Evolutionary conservation across 345 rosid genomes (phyloP).

Genomic region (Heritiera fomes): DNA sequence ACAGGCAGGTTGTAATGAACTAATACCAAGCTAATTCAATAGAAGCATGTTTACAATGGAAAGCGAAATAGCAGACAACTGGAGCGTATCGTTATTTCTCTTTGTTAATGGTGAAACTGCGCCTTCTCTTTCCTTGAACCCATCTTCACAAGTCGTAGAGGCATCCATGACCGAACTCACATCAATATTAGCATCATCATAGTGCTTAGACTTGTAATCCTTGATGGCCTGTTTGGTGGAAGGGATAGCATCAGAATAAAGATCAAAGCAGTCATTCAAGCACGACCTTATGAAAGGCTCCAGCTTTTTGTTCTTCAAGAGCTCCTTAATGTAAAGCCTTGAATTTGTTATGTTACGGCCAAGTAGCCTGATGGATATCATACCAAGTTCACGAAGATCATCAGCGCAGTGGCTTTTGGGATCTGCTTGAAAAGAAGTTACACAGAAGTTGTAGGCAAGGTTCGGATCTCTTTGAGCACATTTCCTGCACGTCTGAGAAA

Average conservation of each 20-base stretch:
- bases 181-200: slow-evolving; percentile 43
- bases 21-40: background rate
- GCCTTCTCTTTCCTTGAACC: slow-evolving; percentile 46
- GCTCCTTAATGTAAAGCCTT: slow-evolving; percentile 30
- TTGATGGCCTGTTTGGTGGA: slow-evolving; percentile 34
- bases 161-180: slow-evolving; percentile 54
- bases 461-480: slow-evolving; percentile 38
- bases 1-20: no score
- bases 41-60: slow-evolving; percentile 47
- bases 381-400: slow-evolving; percentile 46
- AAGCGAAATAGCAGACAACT: slow-evolving; percentile 52
- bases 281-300: slow-evolving; percentile 35
- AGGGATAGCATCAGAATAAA: slow-evolving; percentile 50
- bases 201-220: slow-evolving; percentile 40
- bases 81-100: slow-evolving; percentile 41
- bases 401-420: slow-evolving; percentile 31
- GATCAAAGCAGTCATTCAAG: slow-evolving; percentile 50
- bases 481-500: slow-evolving; percentile 50
- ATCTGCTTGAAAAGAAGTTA: slow-evolving; percentile 39
- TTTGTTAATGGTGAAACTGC: slow-evolving; percentile 42
- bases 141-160: slow-evolving; percentile 59
- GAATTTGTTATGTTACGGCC: slow-evolving; percentile 41
- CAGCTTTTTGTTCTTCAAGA: slow-evolving; percentile 33
- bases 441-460: slow-evolving; percentile 49
- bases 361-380: slow-evolving; percentile 45